Percentiles rank a stretch among this genome's conserved stretches.
phyloP scores from a whole-genome alignment of 2,329 filamentous ascomycete genomes.

The Tolypocladium guangdongense region DNA sequence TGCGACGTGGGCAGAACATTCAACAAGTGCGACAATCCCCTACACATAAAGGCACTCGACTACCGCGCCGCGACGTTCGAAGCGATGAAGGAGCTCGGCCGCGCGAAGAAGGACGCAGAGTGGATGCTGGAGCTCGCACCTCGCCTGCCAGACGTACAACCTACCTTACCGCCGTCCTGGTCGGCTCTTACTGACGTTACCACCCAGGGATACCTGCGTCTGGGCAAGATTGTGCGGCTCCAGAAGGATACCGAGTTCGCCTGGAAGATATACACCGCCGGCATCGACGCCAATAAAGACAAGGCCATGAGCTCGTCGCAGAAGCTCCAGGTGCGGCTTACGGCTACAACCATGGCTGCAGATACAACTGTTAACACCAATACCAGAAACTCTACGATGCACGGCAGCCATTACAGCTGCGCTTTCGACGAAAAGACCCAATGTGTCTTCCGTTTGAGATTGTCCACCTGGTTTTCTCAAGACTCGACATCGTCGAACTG shows the following conservation, averaged over 20 bases:
- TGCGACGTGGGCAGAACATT: constrained; percentile 25
- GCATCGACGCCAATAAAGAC: constrained; percentile 21
- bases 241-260: constrained; percentile 26
- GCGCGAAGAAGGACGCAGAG: constrained; percentile 28
- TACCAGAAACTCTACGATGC: constrained; percentile 22
- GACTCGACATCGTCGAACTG: constrained; percentile 20
- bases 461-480: constrained; percentile 22
- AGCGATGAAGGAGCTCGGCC: constrained; percentile 23
- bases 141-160: constrained; percentile 25
- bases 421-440: constrained; percentile 23
- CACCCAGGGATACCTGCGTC: constrained; percentile 28
- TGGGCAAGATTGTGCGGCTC: constrained; percentile 27
- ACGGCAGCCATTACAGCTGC: constrained; percentile 22
- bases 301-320: constrained; percentile 14
- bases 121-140: constrained; percentile 33
- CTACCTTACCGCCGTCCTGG: not conserved
- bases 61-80: constrained; percentile 30
- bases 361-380: not conserved
- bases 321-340: constrained; percentile 20
- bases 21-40: constrained; percentile 24
- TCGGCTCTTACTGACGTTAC: constrained; percentile 1
- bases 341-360: not conserved
- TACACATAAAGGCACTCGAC: constrained; percentile 29
- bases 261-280: constrained; percentile 28
- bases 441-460: constrained; percentile 24